Percentiles rank a stretch among this genome's conserved stretches.
These are phyloP conservation scores for Trichophyton verrucosum DNA, from an alignment of 2,329 filamentous ascomycete species.

Conservation along the genomic window DNA sequence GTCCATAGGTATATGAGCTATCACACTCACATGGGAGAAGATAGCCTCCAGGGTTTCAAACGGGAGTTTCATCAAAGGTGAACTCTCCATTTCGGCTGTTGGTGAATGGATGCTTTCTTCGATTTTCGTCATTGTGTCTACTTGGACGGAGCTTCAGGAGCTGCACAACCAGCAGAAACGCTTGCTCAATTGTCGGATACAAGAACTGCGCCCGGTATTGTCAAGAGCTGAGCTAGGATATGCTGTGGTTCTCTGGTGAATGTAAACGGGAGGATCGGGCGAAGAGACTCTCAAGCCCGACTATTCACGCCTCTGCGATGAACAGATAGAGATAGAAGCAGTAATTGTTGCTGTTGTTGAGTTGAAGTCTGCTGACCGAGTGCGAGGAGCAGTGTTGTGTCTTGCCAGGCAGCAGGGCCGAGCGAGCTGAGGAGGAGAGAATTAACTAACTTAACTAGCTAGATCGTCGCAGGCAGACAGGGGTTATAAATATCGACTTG, in stretches of 20 bases:
- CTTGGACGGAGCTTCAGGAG: neutral
- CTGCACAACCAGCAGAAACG: neutral
- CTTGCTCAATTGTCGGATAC: neutral
- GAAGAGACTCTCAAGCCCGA: neutral
- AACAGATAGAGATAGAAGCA: neutral
- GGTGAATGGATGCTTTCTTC: neutral
- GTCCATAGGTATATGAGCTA: constrained; percentile 31
- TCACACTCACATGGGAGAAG: constrained; percentile 23
- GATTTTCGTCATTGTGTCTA: neutral
- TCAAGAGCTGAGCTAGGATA: neutral
- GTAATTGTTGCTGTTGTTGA: neutral
- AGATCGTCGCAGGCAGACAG: neutral
- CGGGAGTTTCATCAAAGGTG: constrained; percentile 19
- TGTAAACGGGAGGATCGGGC: neutral
- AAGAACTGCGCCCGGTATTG: neutral
- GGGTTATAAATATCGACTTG: neutral
- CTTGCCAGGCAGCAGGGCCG: neutral
- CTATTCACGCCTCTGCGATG: neutral
- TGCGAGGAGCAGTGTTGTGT: neutral
- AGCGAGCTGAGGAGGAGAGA: neutral
- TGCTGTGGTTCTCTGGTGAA: neutral
- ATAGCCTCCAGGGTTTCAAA: constrained; percentile 22
- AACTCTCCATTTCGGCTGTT: neutral
- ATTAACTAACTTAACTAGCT: neutral
- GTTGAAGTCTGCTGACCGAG: neutral